Evolutionary conservation across 306 rosid genomes (phyloP).

Genomic region (Cucumis cinereus): DNA sequence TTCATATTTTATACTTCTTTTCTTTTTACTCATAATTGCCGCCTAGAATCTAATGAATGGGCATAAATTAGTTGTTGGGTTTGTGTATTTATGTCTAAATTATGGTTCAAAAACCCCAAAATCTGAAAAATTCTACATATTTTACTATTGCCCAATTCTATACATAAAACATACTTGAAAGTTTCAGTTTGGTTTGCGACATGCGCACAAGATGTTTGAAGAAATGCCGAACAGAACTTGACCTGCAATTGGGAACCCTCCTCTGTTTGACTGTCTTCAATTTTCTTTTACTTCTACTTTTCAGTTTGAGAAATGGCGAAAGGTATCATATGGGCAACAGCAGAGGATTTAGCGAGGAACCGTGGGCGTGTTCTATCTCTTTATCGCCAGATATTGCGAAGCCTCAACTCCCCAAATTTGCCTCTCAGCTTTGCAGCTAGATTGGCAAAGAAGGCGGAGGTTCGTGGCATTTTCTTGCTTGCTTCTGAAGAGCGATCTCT

Average conservation of each 20-base stretch:
- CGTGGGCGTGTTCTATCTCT: conserved; percentile 49
- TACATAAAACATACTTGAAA: background rate
- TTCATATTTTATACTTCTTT: background rate
- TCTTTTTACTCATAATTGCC: background rate
- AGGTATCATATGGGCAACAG: conserved; percentile 73
- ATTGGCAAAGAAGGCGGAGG: conserved; percentile 51
- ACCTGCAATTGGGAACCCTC: background rate
- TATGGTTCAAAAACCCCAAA: background rate
- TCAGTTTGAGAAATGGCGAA: conserved; percentile 27
- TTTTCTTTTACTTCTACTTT: background rate
- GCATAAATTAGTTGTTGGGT: background rate
- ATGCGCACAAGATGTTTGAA: background rate
- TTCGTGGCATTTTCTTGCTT: conserved; percentile 54
- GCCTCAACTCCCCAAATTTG: conserved; percentile 59
- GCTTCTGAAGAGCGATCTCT: conserved; percentile 69
- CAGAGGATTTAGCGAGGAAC: conserved; percentile 58
- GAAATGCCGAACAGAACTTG: background rate
- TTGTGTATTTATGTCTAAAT: background rate
- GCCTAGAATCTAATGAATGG: background rate
- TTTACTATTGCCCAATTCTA: background rate
- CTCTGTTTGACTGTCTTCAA: background rate
- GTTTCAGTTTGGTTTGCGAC: background rate
- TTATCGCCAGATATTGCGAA: conserved; percentile 57
- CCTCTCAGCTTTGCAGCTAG: conserved; percentile 55
- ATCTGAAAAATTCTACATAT: background rate